Conservation (phyloP, 2,329 filamentous ascomycete genomes). For the Hyphodiscus sp. region DNA sequence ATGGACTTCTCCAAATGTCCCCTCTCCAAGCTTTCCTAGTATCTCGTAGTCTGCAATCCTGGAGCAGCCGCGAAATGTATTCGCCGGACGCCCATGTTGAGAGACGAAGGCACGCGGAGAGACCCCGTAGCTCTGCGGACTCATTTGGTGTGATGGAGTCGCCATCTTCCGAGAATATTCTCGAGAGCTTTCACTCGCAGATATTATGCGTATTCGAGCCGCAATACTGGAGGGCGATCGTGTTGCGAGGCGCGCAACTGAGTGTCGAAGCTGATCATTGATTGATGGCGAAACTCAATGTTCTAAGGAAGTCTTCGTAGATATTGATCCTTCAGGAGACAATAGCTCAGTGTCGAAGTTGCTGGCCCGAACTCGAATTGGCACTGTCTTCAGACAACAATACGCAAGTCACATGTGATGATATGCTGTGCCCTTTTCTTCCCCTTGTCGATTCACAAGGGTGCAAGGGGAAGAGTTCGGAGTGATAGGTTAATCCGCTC, state of each 20-base stretch:
- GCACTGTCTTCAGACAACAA: slow-evolving; percentile 2
- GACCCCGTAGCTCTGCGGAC: slow-evolving; percentile 18
- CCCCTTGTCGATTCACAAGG: background rate
- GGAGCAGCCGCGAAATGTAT: slow-evolving; percentile 77
- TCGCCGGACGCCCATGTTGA: slow-evolving; percentile 42
- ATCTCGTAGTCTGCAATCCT: slow-evolving; percentile 75
- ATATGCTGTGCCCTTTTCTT: background rate
- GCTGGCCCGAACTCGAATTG: slow-evolving; percentile 4
- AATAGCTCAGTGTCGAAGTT: slow-evolving; percentile 1
- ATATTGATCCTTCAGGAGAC: background rate
- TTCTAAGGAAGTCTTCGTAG: background rate
- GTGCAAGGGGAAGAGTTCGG: background rate
- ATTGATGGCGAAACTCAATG: background rate
- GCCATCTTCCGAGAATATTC: slow-evolving; percentile 3
- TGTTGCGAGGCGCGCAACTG: background rate
- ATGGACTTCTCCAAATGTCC: slow-evolving; percentile 96
- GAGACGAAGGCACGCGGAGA: slow-evolving; percentile 50
- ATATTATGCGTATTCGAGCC: background rate
- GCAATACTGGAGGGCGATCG: background rate
- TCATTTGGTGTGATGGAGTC: slow-evolving; percentile 4
- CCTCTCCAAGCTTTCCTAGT: slow-evolving; percentile 80
- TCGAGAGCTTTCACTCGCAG: background rate
- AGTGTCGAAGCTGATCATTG: background rate
- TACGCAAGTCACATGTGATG: background rate
- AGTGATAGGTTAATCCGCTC: background rate